Evolutionary conservation across 2,329 filamentous ascomycete species (phyloP).

Genomic region (Penicillium brevicompactum): DNA sequence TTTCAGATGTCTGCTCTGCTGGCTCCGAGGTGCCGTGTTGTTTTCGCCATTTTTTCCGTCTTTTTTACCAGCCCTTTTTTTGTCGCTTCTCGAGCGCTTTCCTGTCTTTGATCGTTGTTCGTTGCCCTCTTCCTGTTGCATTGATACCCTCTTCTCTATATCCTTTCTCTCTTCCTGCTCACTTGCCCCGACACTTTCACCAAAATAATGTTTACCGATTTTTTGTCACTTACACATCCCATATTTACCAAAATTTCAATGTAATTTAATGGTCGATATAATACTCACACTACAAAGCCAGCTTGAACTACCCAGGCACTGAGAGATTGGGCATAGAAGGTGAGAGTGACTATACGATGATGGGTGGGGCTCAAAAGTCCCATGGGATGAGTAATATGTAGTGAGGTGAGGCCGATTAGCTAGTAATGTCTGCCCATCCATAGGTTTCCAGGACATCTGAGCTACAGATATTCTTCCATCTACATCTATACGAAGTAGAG

Average conservation of each 20-base stretch:
- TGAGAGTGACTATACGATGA: no score
- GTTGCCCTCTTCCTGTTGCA: constrained; percentile 14
- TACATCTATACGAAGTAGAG: no score
- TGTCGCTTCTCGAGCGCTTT: constrained; percentile 3
- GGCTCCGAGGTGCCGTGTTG: not conserved
- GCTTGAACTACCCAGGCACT: not conserved
- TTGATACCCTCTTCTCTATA: constrained; percentile 17
- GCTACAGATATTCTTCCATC: no score
- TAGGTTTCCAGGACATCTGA: no score
- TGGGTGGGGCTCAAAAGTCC: no score
- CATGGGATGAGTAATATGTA: no score
- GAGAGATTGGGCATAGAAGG: not conserved
- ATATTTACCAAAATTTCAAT: not conserved
- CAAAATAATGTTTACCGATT: not conserved
- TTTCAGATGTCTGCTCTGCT: not conserved
- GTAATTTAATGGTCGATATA: not conserved
- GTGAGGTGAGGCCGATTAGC: no score
- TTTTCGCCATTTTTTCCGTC: not conserved
- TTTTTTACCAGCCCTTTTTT: not conserved
- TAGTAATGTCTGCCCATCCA: no score
- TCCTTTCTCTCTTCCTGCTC: constrained; percentile 8
- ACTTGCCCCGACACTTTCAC: not conserved
- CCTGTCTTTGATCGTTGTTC: constrained; percentile 8
- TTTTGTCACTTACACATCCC: not conserved
- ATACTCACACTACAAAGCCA: not conserved